Evolutionary conservation across 23 red algal species (phyloP), one percentile per base, ranked within the genome.

Genomic region (Chondrus crispus): DNA sequence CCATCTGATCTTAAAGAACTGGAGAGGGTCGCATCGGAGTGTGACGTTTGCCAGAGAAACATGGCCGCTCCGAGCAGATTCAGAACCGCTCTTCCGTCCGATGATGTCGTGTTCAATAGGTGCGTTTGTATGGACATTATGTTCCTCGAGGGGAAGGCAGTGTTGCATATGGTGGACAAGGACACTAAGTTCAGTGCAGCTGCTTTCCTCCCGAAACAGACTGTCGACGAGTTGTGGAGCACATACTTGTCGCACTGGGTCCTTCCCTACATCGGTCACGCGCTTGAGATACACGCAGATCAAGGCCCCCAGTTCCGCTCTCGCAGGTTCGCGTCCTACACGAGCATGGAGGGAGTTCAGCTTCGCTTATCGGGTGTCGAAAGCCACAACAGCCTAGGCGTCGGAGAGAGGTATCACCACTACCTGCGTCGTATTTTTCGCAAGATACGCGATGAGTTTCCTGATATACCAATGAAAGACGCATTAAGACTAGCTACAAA

Each of bases 21-120:
- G 46, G 81, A 68, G 57, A 68, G 20, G 29, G 44, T 85, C 1
- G 36, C 49, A 19, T 47, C 49, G 16, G 44, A 29, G n/a, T 85
- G 52, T 68, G 81, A 85, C 5, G 50, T 85, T 3, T 85, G 81
- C 44, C 81, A 85, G 44, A 28, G 81, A 14, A 13, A 68, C 10
- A 29, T 26, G 26, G 60, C 64, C 28, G 50, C 24, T 26, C 2
- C 79, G 9, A 39, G 79, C 1, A 10, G 79, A 11, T 66, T 84
- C 79, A 10, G 1, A 39, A 47, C 64, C 33, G 13, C 18, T n/a
- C n/a, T 85, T 38, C 81, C 81, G 35, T 38, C 64, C 43, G 81
- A 85, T n/a, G 81, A 85, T 1, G 22, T 44, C 5, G 81, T 50
- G 18, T 88, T 52, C 30, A 88, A 88, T 26, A n/a, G 63, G 16